A percentile compares a stretch with the other conserved stretches of the same genome.
Conservation (phyloP, 1,284 basidiomycete species). For the Heterobasidion annosum region DNA sequence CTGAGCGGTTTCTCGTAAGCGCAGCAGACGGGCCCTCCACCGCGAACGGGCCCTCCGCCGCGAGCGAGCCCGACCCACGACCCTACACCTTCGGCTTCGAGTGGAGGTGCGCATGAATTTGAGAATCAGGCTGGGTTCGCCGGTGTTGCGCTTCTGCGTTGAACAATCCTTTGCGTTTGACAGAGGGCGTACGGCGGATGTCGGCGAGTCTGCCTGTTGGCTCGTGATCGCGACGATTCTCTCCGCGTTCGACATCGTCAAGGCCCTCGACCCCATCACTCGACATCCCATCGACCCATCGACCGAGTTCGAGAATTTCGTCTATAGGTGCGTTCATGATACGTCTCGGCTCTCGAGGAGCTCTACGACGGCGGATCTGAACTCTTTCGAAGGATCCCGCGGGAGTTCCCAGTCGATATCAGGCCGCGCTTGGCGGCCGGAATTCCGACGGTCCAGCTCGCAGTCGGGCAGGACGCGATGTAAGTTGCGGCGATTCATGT, state of each 20-base stretch:
- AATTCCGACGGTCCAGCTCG: neutral
- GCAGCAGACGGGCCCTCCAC: conserved; percentile 10
- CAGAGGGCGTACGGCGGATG: conserved; percentile 35
- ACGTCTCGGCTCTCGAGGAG: neutral
- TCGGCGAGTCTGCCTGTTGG: conserved; percentile 48
- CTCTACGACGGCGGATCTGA: no score
- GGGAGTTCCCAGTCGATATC: neutral
- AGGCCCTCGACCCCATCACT: conserved; percentile 31
- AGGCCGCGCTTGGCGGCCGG: neutral
- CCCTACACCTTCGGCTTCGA: neutral
- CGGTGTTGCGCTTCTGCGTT: no score
- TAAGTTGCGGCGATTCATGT: neutral
- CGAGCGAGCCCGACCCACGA: neutral
- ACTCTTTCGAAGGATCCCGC: neutral
- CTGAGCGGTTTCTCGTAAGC: conserved; percentile 34
- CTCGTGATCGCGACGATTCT: conserved; percentile 39
- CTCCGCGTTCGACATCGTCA: conserved; percentile 41
- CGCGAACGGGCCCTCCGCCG: conserved; percentile 7
- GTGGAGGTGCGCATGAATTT: neutral
- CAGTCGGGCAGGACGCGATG: neutral
- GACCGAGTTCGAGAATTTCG: conserved; percentile 36
- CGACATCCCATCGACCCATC: conserved; percentile 36
- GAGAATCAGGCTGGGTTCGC: no score
- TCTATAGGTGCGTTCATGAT: conserved; percentile 27
- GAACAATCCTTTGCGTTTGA: neutral